phyloP scores from a whole-genome alignment of 768 basidiomycete genomes.

The Xerocomellus amylosporus region DNA sequence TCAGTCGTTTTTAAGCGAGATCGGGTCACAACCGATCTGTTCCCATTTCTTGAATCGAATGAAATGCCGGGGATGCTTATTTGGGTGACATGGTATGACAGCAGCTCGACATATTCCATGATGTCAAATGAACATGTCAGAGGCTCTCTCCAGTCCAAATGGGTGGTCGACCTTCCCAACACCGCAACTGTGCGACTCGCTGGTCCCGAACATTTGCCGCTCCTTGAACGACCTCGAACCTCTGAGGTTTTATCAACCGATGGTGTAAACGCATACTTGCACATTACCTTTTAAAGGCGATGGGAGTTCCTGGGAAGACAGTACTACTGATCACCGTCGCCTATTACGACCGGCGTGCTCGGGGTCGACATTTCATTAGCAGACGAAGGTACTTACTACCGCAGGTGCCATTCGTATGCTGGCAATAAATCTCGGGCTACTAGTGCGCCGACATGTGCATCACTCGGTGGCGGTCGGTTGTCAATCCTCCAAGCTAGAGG shows the following conservation, averaged over 20 bases:
- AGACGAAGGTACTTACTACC: no score
- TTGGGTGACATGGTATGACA: background rate
- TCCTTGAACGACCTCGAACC: no score
- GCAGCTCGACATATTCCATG: background rate
- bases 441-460: background rate
- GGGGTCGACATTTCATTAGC: background rate
- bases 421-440: no score
- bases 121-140: background rate
- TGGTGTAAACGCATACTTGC: no score
- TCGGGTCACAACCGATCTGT: background rate
- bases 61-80: background rate
- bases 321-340: no score
- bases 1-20: background rate
- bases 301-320: background rate
- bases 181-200: background rate
- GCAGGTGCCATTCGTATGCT: no score
- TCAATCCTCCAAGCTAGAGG: no score
- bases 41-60: background rate
- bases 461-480: background rate
- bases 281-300: background rate
- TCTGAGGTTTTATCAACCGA: background rate
- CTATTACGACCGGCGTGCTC: background rate
- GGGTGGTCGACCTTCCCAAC: background rate
- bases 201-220: background rate
- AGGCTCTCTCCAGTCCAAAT: no score